Base-by-base conservation (phyloP, 345 rosid species). In the Pugionium cornutum region DNA sequence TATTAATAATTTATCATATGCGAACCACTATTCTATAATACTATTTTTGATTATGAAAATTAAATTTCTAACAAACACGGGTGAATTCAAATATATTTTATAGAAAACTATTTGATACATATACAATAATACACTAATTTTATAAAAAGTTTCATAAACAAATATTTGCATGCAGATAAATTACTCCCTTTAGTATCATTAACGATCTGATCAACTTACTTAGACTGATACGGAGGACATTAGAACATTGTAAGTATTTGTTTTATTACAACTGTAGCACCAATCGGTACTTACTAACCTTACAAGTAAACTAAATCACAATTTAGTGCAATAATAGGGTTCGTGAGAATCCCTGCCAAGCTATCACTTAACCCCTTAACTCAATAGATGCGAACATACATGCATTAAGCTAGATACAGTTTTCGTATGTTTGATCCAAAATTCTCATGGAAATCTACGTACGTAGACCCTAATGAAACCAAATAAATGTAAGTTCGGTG, bases 401-500 rank as follows among this genome's bases (percentile, higher is more conserved):
- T n/a, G 4, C 4, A 37, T 18, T 2, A 33, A 28, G 41, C 5
- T 47, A 42, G 5, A 59, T 18, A 42, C 11, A 63, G 3, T 18
- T 4, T 42, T 57, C 41, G 27, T 50, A 9, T 64, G 70, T 39
- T 35, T 30, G 50, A 9, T 40, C 55, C 26, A 43, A 64, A 43
- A 0, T 25, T 48, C 5, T 47, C 5, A 37, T 47, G 37, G 5
- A 31, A 47, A 39, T n/a, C n/a, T 1, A 43, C 8, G 18, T 18
- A 57, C 58, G 69, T 9, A 49, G 31, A 57, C 6, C 47, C 26
- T 64, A 58, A 64, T 28, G 34, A 35, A 42, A 51, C 66, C 11
- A 44, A 30, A 53, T 52, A 36, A 43, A 73, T 65, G 57, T 66
- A 44, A 57, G 72, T 73, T 44, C 35, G 76, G 67, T 73, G 67